Evolutionary conservation across 2,329 filamentous ascomycete species (phyloP).

Genomic region (Claviceps pazoutovae): DNA sequence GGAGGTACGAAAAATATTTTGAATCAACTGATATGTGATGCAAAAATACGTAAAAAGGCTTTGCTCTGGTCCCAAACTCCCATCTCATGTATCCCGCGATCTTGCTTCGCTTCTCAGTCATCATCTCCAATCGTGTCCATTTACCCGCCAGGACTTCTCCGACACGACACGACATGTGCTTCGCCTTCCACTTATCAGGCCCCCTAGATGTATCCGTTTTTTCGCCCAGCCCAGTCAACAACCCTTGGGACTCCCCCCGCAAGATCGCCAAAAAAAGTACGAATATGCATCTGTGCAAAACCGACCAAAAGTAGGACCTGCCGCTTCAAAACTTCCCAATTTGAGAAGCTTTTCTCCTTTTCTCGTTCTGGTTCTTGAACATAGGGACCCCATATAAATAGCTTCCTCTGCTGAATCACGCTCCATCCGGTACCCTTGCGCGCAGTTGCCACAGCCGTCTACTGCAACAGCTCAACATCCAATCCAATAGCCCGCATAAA

Average conservation of each 20-base stretch:
- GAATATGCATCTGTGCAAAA: too few species aligned
- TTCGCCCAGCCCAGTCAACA: not conserved
- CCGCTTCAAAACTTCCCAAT: too few species aligned
- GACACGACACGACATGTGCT: not conserved
- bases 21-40: not conserved
- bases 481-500: conserved; percentile 99
- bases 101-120: not conserved
- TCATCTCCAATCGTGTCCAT: not conserved
- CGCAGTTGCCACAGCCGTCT: not conserved
- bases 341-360: too few species aligned
- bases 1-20: too few species aligned
- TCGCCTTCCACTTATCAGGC: not conserved
- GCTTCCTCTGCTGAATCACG: not conserved
- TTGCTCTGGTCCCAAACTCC: not conserved
- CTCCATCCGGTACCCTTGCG: not conserved
- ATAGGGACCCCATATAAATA: not conserved
- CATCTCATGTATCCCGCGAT: not conserved
- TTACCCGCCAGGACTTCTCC: not conserved
- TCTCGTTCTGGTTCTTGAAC: too few species aligned
- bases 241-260: too few species aligned
- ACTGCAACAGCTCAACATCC: conserved; percentile 64
- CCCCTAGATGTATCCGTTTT: conserved; percentile 5
- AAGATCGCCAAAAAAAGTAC: too few species aligned
- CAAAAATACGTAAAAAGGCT: not conserved
- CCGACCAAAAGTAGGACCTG: too few species aligned